These are phyloP conservation scores for Vaccinium darrowii DNA, from an alignment of 148 eudicot species.

Conservation along the genomic window DNA sequence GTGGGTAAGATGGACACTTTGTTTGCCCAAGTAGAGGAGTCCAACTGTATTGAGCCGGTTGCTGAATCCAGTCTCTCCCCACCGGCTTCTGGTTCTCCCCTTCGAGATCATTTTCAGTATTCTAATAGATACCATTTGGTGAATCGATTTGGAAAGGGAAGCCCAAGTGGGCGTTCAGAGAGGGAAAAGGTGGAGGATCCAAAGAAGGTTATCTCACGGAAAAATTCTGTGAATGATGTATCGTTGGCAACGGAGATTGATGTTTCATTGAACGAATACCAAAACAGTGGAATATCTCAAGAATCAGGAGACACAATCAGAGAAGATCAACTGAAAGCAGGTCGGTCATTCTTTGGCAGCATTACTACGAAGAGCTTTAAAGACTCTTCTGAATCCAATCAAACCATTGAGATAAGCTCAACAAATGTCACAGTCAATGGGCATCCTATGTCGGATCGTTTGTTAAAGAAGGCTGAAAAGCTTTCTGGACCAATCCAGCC, in stretches of 20 bases:
- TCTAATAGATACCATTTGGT: conserved; percentile 48
- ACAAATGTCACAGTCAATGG: conserved; percentile 72
- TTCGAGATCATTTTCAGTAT: conserved; percentile 67
- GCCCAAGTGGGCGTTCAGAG: conserved; percentile 56
- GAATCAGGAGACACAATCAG: conserved; percentile 51
- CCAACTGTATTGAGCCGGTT: conserved; percentile 34
- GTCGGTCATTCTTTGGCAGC: conserved; percentile 65
- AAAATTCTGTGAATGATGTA: conserved; percentile 55
- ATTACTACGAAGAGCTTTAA: conserved; percentile 66
- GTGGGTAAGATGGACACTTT: conserved; percentile 42
- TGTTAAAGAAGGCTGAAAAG: conserved; percentile 86
- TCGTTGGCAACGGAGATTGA: conserved; percentile 82
- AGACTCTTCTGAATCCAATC: conserved; percentile 48
- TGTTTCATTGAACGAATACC: conserved; percentile 55
- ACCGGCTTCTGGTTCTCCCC: conserved; percentile 63
- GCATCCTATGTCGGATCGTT: conserved; percentile 62
- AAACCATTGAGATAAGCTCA: conserved; percentile 40
- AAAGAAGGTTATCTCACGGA: conserved; percentile 33
- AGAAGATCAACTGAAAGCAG: conserved; percentile 54
- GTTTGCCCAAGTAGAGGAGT: conserved; percentile 27
- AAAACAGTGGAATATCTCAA: conserved; percentile 47
- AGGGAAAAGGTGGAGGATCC: conserved; percentile 35
- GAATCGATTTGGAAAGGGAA: conserved; percentile 63
- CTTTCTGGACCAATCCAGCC: conserved; percentile 76
- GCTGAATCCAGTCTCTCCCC: conserved; percentile 36